phyloP scores from a whole-genome alignment of 2,329 filamentous ascomycete species.

The Beauveria scarabaeidicola region DNA sequence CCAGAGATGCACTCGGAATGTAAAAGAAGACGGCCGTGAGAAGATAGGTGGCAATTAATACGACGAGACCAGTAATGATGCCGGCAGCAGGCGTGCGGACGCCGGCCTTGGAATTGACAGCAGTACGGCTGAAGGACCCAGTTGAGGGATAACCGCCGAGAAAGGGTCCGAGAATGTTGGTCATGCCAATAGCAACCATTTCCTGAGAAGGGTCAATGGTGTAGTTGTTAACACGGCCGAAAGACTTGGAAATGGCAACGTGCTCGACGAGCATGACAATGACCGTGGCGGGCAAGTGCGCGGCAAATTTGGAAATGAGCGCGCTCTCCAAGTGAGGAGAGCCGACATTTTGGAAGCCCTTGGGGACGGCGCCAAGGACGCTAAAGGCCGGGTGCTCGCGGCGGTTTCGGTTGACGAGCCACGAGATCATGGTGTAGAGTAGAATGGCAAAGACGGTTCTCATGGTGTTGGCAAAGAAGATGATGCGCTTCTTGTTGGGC shows the following conservation, averaged over 20 bases:
- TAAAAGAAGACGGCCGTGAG: constrained; percentile 80
- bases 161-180: constrained; percentile 69
- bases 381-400: constrained; percentile 58
- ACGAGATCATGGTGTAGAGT: constrained; percentile 87
- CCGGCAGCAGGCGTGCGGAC: constrained; percentile 81
- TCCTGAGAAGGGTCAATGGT: constrained; percentile 73
- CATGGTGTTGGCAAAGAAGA: constrained; percentile 88
- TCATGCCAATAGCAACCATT: constrained; percentile 67
- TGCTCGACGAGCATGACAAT: constrained; percentile 76
- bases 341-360: constrained; percentile 41
- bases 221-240: constrained; percentile 74
- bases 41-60: constrained; percentile 77
- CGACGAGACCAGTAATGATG: constrained; percentile 73
- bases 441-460: constrained; percentile 87
- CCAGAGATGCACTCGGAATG: constrained; percentile 67
- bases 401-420: constrained; percentile 66
- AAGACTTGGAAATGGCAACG: constrained; percentile 76
- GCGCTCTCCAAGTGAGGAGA: constrained; percentile 5
- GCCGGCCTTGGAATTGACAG: constrained; percentile 90
- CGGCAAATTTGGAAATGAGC: constrained; percentile 37
- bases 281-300: constrained; percentile 61
- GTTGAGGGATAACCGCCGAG: constrained; percentile 78
- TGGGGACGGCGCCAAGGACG: constrained; percentile 68
- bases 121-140: constrained; percentile 83
- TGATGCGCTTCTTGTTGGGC: constrained; percentile 60